Percentiles rank a stretch among this genome's conserved stretches.
Evolutionary conservation across 345 rosid genomes (phyloP).

Genomic region (Cardamine occulta): DNA sequence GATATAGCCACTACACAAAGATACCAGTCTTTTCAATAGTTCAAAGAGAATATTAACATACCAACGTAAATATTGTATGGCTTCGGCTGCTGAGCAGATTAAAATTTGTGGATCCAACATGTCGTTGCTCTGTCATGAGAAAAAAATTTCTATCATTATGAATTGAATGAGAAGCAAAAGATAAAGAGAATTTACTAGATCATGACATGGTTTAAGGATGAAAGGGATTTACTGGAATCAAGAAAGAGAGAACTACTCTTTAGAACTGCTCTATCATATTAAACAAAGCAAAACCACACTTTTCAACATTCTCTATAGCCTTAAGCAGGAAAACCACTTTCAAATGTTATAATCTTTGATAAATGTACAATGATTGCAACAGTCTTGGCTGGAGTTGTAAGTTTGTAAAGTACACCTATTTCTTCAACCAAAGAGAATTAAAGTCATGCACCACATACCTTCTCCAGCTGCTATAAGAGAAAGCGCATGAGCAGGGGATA

Average conservation of each 20-base stretch:
- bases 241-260: conserved; percentile 1
- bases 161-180: background rate
- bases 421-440: conserved; percentile 25
- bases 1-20: conserved; percentile 29
- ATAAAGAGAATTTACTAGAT: conserved; percentile 5
- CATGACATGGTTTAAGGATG: conserved; percentile 20
- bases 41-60: conserved; percentile 45
- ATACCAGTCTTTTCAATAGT: conserved; percentile 24
- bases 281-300: conserved; percentile 7
- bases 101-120: conserved; percentile 97
- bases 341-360: background rate
- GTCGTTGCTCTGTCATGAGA: conserved; percentile 85
- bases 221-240: conserved; percentile 2
- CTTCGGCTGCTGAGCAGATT: conserved; percentile 98
- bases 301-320: conserved; percentile 6
- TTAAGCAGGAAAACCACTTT: conserved; percentile 12
- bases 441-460: conserved; percentile 54
- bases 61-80: conserved; percentile 99
- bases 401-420: conserved; percentile 22
- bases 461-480: conserved; percentile 99
- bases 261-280: conserved; percentile 1
- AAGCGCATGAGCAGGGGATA: conserved; percentile 98
- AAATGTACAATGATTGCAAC: conserved; percentile 16
- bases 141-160: conserved; percentile 24
- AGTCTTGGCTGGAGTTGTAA: conserved; percentile 3